Conservation (phyloP, 2,329 filamentous ascomycete genomes). For the Fusarium sp. region DNA sequence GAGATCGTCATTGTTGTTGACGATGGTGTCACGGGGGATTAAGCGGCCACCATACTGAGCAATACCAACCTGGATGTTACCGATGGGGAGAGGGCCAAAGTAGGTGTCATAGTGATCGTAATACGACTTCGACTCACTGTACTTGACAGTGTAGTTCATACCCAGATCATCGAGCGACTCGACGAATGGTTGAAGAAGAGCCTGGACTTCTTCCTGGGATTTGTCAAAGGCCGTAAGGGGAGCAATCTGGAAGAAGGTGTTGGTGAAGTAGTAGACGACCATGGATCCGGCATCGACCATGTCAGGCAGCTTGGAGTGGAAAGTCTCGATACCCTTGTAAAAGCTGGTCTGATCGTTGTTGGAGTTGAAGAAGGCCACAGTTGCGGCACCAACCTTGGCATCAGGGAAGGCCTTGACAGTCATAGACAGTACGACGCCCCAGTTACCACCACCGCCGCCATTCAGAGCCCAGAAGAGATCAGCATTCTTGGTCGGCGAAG, state of each 20-base stretch:
- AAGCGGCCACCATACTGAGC: slow-evolving; percentile 55
- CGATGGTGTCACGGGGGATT: slow-evolving; percentile 52
- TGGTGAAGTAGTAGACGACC: slow-evolving; percentile 52
- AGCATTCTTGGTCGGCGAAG: slow-evolving; percentile 57
- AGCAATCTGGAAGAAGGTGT: slow-evolving; percentile 57
- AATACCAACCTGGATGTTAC: slow-evolving; percentile 47
- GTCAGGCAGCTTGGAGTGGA: slow-evolving; percentile 46
- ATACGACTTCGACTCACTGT: slow-evolving; percentile 29
- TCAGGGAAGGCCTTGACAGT: slow-evolving; percentile 56
- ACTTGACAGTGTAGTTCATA: slow-evolving; percentile 15
- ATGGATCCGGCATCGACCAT: slow-evolving; percentile 62
- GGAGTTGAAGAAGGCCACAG: slow-evolving; percentile 54
- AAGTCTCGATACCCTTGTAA: slow-evolving; percentile 60
- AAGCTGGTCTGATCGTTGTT: slow-evolving; percentile 53
- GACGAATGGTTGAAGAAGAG: slow-evolving; percentile 50
- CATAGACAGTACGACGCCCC: slow-evolving; percentile 66
- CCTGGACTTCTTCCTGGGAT: not conserved
- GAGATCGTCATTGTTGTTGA: slow-evolving; percentile 46
- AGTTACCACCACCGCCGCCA: slow-evolving; percentile 70
- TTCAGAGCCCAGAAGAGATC: slow-evolving; percentile 73
- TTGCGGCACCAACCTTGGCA: slow-evolving; percentile 55
- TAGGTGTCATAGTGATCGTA: slow-evolving; percentile 56
- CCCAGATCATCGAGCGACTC: slow-evolving; percentile 12
- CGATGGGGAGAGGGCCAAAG: slow-evolving; percentile 53
- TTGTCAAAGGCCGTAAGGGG: slow-evolving; percentile 45